Evolutionary conservation across 768 basidiomycete genomes (phyloP).

Genomic region (Lactarius psammicola): DNA sequence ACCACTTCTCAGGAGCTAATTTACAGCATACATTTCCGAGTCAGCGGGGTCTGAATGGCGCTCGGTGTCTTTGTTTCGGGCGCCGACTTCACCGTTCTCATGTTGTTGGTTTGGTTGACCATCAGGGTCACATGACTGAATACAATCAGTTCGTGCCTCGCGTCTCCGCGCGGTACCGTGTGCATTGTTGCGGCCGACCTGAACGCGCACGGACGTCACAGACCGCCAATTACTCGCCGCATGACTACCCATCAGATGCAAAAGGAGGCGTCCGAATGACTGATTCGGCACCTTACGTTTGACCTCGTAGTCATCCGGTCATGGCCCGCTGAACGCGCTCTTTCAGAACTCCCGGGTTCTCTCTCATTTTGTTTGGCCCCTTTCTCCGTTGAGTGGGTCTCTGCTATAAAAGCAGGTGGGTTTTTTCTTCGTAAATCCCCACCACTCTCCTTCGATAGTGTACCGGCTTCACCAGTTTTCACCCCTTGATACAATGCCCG

Average conservation of each 20-base stretch:
- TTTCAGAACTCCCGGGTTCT: background rate
- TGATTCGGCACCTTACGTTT: slow-evolving; percentile 1
- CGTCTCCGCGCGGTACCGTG: background rate
- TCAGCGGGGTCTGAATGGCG: background rate
- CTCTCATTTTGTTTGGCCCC: background rate
- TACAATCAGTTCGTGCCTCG: background rate
- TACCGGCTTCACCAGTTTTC: background rate
- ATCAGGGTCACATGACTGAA: background rate
- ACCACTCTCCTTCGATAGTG: background rate
- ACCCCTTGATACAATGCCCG: background rate
- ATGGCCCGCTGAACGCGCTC: background rate
- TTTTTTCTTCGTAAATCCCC: background rate
- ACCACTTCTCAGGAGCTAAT: background rate
- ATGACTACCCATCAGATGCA: background rate
- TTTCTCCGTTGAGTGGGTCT: background rate
- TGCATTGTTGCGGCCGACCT: background rate
- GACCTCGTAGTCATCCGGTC: rapidly evolving
- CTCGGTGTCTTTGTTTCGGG: background rate
- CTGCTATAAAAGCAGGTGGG: background rate
- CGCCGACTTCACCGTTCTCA: background rate
- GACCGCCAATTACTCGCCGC: background rate
- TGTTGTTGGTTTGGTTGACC: background rate
- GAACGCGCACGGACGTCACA: background rate
- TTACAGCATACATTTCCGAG: background rate
- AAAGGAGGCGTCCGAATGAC: background rate